These are phyloP conservation scores for Apiotrichum siamense DNA, from an alignment of 1,284 basidiomycete genomes.

Conservation along the genomic window DNA sequence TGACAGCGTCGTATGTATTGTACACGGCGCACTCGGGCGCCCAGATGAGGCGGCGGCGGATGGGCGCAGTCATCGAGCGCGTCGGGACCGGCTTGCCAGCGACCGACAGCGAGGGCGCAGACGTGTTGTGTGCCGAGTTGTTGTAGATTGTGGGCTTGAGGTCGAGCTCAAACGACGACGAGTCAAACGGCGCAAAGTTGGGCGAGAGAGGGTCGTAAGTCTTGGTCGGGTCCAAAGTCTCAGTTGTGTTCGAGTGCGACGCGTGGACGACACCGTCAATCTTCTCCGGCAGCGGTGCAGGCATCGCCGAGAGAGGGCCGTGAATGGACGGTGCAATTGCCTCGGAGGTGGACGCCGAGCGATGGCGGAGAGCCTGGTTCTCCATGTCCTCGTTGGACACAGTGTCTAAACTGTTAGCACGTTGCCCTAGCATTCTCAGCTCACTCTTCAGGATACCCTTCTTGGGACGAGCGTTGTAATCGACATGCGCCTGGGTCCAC, in stretches of 20 bases:
- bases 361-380: slow-evolving; percentile 47
- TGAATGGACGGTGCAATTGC: slow-evolving; percentile 53
- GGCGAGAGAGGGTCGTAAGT: slow-evolving; percentile 53
- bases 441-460: slow-evolving; percentile 86
- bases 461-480: slow-evolving; percentile 62
- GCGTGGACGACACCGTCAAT: slow-evolving; percentile 75
- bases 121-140: slow-evolving; percentile 49
- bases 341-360: slow-evolving; percentile 72
- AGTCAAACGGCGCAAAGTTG: slow-evolving; percentile 52
- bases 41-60: slow-evolving; percentile 67
- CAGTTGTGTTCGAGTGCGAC: slow-evolving; percentile 11
- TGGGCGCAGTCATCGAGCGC: slow-evolving; percentile 36
- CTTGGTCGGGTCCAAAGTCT: slow-evolving; percentile 15
- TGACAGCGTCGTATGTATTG: slow-evolving; percentile 82
- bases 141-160: slow-evolving; percentile 18
- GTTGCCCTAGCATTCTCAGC: slow-evolving; percentile 33
- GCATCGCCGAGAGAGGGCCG: slow-evolving; percentile 68
- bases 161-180: slow-evolving; percentile 16
- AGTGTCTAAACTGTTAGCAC: slow-evolving; percentile 44
- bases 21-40: slow-evolving; percentile 89
- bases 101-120: slow-evolving; percentile 73
- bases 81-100: slow-evolving; percentile 45
- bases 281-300: slow-evolving; percentile 72
- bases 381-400: slow-evolving; percentile 40
- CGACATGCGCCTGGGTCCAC: slow-evolving; percentile 60